A percentile compares a stretch with the other conserved stretches of the same genome.
phyloP scores from a whole-genome alignment of 192 early-diverging fungal species.

The Linnemannia hyalina region DNA sequence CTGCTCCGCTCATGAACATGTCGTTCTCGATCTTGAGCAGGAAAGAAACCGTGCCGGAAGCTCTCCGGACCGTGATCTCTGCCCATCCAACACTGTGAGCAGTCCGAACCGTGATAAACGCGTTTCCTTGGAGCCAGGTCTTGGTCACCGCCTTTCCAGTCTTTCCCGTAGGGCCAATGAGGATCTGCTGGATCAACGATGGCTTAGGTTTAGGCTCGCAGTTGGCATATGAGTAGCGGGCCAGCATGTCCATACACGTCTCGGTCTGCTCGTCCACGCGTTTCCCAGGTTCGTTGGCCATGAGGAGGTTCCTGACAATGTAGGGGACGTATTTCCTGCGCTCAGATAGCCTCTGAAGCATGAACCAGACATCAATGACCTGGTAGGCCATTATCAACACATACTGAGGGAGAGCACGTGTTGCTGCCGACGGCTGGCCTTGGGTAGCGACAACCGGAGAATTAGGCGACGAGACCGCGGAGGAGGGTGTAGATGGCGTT shows the following conservation, averaged over 20 bases:
- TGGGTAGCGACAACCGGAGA: conserved; percentile 2
- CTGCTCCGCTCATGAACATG: conserved; percentile 59
- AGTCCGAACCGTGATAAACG: conserved; percentile 83
- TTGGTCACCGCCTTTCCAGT: conserved; percentile 67
- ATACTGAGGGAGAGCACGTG: conserved; percentile 78
- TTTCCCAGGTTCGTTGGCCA: conserved; percentile 68
- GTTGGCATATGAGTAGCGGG: conserved; percentile 86
- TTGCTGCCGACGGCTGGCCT: conserved; percentile 17
- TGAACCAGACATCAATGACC: conserved; percentile 91
- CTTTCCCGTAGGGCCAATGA: conserved; percentile 59
- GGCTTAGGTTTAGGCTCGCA: conserved; percentile 71
- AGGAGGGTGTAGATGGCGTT: conserved; percentile 24
- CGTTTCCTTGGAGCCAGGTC: conserved; percentile 90
- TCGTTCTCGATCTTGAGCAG: conserved; percentile 79
- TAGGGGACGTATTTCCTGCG: conserved; percentile 84
- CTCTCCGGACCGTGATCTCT: conserved; percentile 86
- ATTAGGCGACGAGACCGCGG: conserved; percentile 33
- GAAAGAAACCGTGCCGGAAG: conserved; percentile 82
- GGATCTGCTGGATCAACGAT: conserved; percentile 64
- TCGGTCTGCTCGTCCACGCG: conserved; percentile 89
- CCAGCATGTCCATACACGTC: conserved; percentile 94
- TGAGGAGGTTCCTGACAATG: conserved; percentile 81
- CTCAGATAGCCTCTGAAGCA: conserved; percentile 79
- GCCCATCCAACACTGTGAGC: conserved; percentile 78
- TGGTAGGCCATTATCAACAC: conserved; percentile 94